phyloP scores from a whole-genome alignment of 1,284 basidiomycete species.

The Cronartium quercuum region DNA sequence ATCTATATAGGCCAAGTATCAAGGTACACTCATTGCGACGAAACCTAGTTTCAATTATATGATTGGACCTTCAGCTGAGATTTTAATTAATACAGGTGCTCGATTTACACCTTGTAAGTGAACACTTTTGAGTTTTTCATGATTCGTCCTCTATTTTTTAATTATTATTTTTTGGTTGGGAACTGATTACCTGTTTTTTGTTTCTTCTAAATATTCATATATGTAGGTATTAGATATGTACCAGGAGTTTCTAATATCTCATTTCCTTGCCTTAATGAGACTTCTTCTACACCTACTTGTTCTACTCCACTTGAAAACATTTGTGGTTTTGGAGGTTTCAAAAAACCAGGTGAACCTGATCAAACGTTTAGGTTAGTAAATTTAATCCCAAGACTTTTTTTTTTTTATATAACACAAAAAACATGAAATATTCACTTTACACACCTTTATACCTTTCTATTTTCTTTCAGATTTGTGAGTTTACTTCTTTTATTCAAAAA shows the following conservation, averaged over 20 bases:
- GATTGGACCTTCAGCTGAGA: slow-evolving; percentile 48
- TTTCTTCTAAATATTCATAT: slow-evolving; percentile 19
- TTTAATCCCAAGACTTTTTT: not conserved
- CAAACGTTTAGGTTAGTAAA: slow-evolving; percentile 20
- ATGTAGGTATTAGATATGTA: slow-evolving; percentile 29
- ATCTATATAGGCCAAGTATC: slow-evolving; percentile 19
- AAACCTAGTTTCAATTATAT: slow-evolving; percentile 42
- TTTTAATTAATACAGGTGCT: slow-evolving; percentile 49
- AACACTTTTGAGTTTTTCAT: no score
- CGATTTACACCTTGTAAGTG: slow-evolving; percentile 49
- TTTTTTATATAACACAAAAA: not conserved
- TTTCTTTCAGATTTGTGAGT: slow-evolving; percentile 25
- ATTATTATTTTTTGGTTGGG: no score
- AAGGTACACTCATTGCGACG: slow-evolving; percentile 21
- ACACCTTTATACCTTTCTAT: not conserved
- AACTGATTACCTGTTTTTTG: not conserved
- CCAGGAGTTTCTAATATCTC: slow-evolving; percentile 12
- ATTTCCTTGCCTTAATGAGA: slow-evolving; percentile 33
- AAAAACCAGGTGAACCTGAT: slow-evolving; percentile 22
- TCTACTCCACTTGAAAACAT: slow-evolving; percentile 22
- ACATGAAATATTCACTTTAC: not conserved
- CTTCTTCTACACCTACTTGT: slow-evolving; percentile 1
- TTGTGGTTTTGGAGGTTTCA: slow-evolving; percentile 35
- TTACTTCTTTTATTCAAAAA: not conserved
- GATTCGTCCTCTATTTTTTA: no score